These are phyloP conservation scores for Pyrus hybrid DNA, from an alignment of 331 rosid genomes.

Conservation along the genomic window DNA sequence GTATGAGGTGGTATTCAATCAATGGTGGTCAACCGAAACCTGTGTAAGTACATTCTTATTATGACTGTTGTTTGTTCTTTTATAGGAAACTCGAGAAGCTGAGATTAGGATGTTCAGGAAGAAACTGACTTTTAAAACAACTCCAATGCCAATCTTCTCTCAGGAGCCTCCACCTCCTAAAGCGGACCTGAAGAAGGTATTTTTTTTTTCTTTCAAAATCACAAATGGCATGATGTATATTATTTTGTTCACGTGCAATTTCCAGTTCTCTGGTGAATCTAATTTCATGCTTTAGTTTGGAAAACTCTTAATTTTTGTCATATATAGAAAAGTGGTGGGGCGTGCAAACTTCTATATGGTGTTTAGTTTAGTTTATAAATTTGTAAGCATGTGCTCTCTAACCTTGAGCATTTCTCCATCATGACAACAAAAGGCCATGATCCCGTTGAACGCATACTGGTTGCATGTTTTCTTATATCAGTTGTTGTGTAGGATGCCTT, in stretches of 20 bases:
- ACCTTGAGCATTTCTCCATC: no score
- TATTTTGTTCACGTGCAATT: no score
- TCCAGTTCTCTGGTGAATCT: no score
- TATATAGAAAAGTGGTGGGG: no score
- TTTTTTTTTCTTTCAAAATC: neutral
- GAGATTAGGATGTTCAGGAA: slow-evolving; percentile 87
- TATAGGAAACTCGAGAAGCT: slow-evolving; percentile 90
- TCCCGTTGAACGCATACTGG: neutral
- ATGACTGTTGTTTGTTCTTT: slow-evolving; percentile 11
- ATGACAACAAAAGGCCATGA: no score
- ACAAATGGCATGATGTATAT: neutral
- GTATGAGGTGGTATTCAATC: slow-evolving; percentile 57
- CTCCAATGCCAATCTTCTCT: slow-evolving; percentile 97
- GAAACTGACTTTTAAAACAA: slow-evolving; percentile 78
- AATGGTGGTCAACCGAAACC: slow-evolving; percentile 4
- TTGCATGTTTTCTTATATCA: neutral
- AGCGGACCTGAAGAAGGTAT: slow-evolving; percentile 84
- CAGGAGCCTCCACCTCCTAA: slow-evolving; percentile 97
- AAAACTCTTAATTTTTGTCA: no score
- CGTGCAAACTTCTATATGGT: no score
- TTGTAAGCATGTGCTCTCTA: no score
- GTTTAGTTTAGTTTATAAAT: no score
- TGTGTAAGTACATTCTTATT: slow-evolving; percentile 3
- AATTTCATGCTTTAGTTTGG: no score
- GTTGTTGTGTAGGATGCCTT: neutral